These are phyloP conservation scores for Salix purpurea DNA, from an alignment of 345 rosid species.

Conservation along the genomic window DNA sequence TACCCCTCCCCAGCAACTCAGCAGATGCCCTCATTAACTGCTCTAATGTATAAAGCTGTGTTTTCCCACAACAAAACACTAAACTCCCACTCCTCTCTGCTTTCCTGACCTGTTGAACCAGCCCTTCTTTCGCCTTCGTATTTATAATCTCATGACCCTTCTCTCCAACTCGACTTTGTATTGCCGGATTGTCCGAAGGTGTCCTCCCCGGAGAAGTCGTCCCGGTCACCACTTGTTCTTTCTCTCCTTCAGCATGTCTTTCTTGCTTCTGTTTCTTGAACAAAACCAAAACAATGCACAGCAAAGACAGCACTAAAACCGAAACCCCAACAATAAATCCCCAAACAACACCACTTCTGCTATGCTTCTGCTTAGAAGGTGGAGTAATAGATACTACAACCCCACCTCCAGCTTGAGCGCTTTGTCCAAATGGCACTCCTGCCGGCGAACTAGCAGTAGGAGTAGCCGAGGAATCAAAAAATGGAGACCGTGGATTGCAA, in stretches of 20 bases:
- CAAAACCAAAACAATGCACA: slow-evolving; percentile 36
- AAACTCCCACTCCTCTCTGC: slow-evolving; percentile 50
- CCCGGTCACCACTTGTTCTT: not conserved
- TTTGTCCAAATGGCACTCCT: slow-evolving; percentile 52
- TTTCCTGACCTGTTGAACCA: slow-evolving; percentile 23
- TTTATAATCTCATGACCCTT: not conserved
- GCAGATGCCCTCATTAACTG: slow-evolving; percentile 93
- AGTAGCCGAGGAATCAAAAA: slow-evolving; percentile 41
- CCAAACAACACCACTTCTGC: slow-evolving; percentile 32
- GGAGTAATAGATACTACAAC: slow-evolving; percentile 32
- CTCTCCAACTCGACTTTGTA: not conserved
- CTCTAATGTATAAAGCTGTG: slow-evolving; percentile 55
- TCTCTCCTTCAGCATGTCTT: not conserved
- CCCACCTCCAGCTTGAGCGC: slow-evolving; percentile 50
- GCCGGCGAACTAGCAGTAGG: slow-evolving; percentile 36
- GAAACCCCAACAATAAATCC: slow-evolving; percentile 51
- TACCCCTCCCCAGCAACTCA: slow-evolving; percentile 86
- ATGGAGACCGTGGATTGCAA: slow-evolving; percentile 57
- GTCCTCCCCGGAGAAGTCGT: not conserved
- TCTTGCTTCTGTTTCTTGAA: slow-evolving; percentile 26
- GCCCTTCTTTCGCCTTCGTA: not conserved
- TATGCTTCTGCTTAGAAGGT: slow-evolving; percentile 36
- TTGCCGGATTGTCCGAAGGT: not conserved
- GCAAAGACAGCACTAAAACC: slow-evolving; percentile 36
- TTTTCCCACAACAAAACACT: slow-evolving; percentile 49